Base-by-base conservation (phyloP, 306 rosid genomes). In the Cucurbita moschata region DNA sequence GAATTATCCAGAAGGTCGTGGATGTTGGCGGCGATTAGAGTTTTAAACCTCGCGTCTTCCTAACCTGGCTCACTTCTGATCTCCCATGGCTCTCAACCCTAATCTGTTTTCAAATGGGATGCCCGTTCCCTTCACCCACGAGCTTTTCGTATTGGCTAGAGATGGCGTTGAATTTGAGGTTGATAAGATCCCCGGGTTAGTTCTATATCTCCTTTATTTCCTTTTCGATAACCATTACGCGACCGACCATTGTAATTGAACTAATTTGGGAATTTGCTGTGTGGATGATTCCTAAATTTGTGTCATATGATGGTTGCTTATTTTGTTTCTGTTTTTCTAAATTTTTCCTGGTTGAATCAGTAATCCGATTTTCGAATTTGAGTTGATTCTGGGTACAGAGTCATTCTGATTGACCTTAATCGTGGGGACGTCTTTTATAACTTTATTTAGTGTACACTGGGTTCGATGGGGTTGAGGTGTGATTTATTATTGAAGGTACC, bases 111-210 rank as follows among this genome's bases (percentile, higher is more conserved):
- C 92, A 0, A 87, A 87, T 26, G 95, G 97, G 6, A 76, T 89
- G 91, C 97, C 99, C 3, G 89, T 89, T 82, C 87, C 97, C 64
- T 94, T 94, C 74, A 77, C 89, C 64, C 85, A 62, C 89, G 97
- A 91, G 89, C 79, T 91, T 81, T 91, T 94, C 51, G 96, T 94
- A n/a, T 71, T 94, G 82, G 88, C 90, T 79, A 83, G 99, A 94
- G 99, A 91, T n/a, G 96, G 92, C 81, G 92, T 94, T 64, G 99
- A 94, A 68, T 89, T 87, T 77, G 96, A 87, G 37, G 74, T 91
- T 79, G 97, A 94, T 75, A 94, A 94, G 90, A 87, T 94, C 77
- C 95, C 99, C n/a, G 95, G 96, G 94, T 88, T 4, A 50, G 84
- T 80, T 73, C 71, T 43, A 1, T 49, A 0, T 69, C 57, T 14